These are phyloP conservation scores for Backusella tuberculispora DNA, from an alignment of 192 early-diverging fungal species.

Conservation along the genomic window DNA sequence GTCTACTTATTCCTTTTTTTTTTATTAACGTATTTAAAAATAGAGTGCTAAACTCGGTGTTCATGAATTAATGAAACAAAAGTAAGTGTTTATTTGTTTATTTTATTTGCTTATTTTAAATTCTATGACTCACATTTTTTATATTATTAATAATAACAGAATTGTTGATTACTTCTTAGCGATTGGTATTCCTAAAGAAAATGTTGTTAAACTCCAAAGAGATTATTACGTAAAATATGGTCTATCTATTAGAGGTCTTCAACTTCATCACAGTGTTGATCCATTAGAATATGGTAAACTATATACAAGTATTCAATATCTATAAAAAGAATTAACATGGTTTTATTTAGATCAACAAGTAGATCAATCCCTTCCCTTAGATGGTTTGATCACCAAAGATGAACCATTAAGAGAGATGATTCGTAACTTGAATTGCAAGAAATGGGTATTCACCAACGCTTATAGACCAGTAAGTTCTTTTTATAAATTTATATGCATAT, in stretches of 20 bases:
- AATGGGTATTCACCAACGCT: slow-evolving; percentile 86
- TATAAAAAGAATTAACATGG: not conserved
- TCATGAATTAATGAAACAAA: slow-evolving; percentile 54
- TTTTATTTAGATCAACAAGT: slow-evolving; percentile 56
- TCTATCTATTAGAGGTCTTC: slow-evolving; percentile 69
- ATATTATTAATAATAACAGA: slow-evolving; percentile 23
- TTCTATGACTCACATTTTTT: not conserved
- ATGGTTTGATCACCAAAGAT: slow-evolving; percentile 64
- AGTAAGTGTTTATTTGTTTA: slow-evolving; percentile 31
- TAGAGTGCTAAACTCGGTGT: slow-evolving; percentile 55
- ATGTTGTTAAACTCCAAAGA: slow-evolving; percentile 52
- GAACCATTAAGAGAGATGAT: slow-evolving; percentile 66
- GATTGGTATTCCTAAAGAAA: slow-evolving; percentile 58
- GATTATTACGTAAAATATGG: slow-evolving; percentile 75
- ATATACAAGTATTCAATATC: not conserved
- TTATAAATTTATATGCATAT: not conserved
- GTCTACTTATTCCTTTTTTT: not conserved
- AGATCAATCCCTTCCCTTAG: slow-evolving; percentile 68
- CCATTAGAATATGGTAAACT: slow-evolving; percentile 64
- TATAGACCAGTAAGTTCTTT: slow-evolving; percentile 52
- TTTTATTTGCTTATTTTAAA: not conserved
- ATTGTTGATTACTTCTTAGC: slow-evolving; percentile 63
- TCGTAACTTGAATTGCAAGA: slow-evolving; percentile 50
- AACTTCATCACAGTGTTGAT: slow-evolving; percentile 71
- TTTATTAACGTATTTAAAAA: not conserved